These are phyloP conservation scores for Alternaria dauci DNA, from an alignment of 2,329 filamentous ascomycete genomes.

Conservation along the genomic window DNA sequence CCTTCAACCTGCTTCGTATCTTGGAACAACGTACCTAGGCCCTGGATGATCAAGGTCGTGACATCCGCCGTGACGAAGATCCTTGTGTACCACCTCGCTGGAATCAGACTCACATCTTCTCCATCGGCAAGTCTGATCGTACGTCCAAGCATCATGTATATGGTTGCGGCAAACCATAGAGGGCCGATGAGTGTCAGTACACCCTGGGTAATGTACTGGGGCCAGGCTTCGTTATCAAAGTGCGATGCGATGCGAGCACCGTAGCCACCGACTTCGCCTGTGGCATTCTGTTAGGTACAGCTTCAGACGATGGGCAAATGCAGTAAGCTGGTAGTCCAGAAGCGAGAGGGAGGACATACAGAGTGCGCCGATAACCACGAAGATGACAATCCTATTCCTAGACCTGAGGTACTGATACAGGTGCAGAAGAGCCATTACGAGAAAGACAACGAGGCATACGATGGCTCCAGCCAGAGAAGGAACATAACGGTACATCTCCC, in stretches of 20 bases:
- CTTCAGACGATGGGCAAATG: not conserved
- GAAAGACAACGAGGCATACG: slow-evolving; percentile 35
- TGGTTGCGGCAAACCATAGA: slow-evolving; percentile 56
- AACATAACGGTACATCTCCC: slow-evolving; percentile 46
- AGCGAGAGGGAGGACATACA: slow-evolving; percentile 24
- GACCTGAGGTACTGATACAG: slow-evolving; percentile 27
- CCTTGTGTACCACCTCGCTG: slow-evolving; percentile 40
- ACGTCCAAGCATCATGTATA: slow-evolving; percentile 58
- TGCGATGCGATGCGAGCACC: slow-evolving; percentile 51
- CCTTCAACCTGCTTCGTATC: not conserved
- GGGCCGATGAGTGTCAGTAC: slow-evolving; percentile 55
- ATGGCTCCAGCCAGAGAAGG: slow-evolving; percentile 39
- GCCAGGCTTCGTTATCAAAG: slow-evolving; percentile 47
- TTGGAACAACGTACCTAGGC: slow-evolving; percentile 32
- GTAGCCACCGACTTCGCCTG: slow-evolving; percentile 55
- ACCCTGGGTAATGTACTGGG: slow-evolving; percentile 54
- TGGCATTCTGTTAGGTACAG: not conserved
- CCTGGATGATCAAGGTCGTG: slow-evolving; percentile 41
- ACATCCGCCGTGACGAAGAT: slow-evolving; percentile 43
- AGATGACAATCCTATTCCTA: slow-evolving; percentile 34
- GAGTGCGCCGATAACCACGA: slow-evolving; percentile 37
- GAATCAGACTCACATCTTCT: slow-evolving; percentile 37
- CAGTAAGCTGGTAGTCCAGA: not conserved
- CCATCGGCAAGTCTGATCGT: slow-evolving; percentile 45
- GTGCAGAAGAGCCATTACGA: slow-evolving; percentile 33